A percentile compares a stretch with the other conserved stretches of the same genome.
Evolutionary conservation across 2,329 filamentous ascomycete species (phyloP).

Genomic region (Trichoderma cornu-damae): DNA sequence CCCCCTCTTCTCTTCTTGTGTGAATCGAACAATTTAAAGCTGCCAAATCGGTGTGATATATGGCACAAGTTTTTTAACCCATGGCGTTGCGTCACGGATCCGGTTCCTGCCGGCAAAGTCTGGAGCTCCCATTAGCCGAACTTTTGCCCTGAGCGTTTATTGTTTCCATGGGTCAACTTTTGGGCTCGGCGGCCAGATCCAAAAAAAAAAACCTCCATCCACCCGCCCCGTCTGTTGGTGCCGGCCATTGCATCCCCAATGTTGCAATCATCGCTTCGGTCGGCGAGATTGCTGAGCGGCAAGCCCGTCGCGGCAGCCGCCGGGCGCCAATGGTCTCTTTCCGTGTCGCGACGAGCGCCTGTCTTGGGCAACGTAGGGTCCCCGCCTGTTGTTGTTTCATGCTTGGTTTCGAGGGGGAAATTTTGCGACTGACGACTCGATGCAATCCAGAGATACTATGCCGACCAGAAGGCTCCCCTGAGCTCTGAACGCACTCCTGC

Average conservation of each 20-base stretch:
- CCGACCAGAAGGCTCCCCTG: constrained; percentile 48
- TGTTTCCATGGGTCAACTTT: constrained; percentile 32
- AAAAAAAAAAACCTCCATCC: constrained; percentile 30
- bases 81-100: constrained; percentile 31
- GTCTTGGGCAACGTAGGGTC: constrained; percentile 32
- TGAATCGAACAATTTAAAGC: too few relatives aligned
- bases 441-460: constrained; percentile 52
- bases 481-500: constrained; percentile 43
- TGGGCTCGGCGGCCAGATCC: constrained; percentile 7
- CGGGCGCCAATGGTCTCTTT: constrained; percentile 54
- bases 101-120: constrained; percentile 34
- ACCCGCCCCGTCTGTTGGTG: constrained; percentile 35
- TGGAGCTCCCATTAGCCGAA: constrained; percentile 38
- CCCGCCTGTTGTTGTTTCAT: constrained; percentile 15
- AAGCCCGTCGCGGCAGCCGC: constrained; percentile 49
- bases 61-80: too few relatives aligned
- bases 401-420: not conserved
- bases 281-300: constrained; percentile 55
- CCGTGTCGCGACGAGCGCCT: constrained; percentile 32
- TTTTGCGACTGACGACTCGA: not conserved
- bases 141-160: constrained; percentile 42
- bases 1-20: too few relatives aligned
- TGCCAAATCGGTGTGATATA: too few relatives aligned
- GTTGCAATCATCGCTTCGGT: constrained; percentile 65
- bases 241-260: constrained; percentile 52